phyloP scores from a whole-genome alignment of 148 eudicot genomes.

The Selenicereus undatus region DNA sequence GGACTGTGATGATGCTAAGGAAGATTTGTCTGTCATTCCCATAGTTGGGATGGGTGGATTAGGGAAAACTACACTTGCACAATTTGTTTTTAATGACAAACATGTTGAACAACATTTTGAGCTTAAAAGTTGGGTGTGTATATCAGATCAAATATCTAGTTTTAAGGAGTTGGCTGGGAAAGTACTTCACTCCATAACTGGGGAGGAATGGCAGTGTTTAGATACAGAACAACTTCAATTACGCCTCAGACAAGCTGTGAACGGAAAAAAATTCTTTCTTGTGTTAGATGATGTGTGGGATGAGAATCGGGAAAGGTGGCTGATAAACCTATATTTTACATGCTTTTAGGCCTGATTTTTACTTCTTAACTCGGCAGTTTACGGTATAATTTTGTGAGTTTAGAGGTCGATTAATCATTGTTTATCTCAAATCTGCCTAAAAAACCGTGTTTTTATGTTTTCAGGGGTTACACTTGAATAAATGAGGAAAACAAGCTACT shows the following conservation, averaged over 20 bases:
- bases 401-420: too few relatives aligned
- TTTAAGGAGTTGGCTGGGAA: not conserved
- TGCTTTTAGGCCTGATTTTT: too few relatives aligned
- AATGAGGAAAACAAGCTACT: too few relatives aligned
- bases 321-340: too few relatives aligned
- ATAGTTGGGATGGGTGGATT: not conserved
- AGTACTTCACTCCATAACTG: not conserved
- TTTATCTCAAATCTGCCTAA: too few relatives aligned
- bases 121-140: not conserved
- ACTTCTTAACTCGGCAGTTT: too few relatives aligned
- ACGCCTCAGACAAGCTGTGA: not conserved
- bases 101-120: not conserved
- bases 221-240: not conserved
- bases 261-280: slow-evolving; percentile 1
- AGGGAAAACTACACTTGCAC: slow-evolving; percentile 1
- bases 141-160: not conserved
- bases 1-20: not conserved
- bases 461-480: too few relatives aligned
- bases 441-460: too few relatives aligned
- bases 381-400: too few relatives aligned
- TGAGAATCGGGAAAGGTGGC: not conserved
- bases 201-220: not conserved
- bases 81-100: not conserved
- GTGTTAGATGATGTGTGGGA: slow-evolving; percentile 10
- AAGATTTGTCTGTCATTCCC: not conserved